Conservation (phyloP, 352 stramenopile species). For the Elongisporangium anandrum region DNA sequence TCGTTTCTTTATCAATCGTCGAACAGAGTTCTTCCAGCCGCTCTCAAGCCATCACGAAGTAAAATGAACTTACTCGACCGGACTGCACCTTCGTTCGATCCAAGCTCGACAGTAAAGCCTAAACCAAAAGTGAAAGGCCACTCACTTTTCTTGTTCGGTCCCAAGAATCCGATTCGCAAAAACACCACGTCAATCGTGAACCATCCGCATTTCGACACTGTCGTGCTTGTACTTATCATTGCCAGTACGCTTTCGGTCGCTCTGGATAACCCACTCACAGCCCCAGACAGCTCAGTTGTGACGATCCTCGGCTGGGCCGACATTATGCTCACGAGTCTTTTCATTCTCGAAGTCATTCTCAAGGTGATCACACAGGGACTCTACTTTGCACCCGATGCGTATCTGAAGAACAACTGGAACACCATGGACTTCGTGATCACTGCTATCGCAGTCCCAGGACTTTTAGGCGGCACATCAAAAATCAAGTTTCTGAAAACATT, state of each 20-base stretch:
- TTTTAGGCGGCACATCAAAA: constrained; percentile 12
- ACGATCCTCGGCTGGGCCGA: constrained; percentile 38
- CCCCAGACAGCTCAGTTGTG: constrained; percentile 25
- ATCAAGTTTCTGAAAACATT: constrained; percentile 46
- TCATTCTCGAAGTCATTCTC: constrained; percentile 70
- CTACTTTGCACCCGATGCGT: constrained; percentile 41
- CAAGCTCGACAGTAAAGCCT: background rate
- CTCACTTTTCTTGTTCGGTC: constrained; percentile 30
- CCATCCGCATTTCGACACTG: constrained; percentile 63
- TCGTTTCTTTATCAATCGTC: background rate
- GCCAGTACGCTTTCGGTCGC: constrained; percentile 58
- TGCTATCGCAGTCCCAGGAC: constrained; percentile 23
- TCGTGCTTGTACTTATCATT: constrained; percentile 64
- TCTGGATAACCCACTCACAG: constrained; percentile 65
- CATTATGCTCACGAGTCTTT: constrained; percentile 55
- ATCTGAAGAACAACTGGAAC: constrained; percentile 82
- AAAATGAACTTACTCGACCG: background rate
- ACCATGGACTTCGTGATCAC: constrained; percentile 84
- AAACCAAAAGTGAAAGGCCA: constrained; percentile 5
- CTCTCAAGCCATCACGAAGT: background rate
- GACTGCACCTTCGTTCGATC: background rate
- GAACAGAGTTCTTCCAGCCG: background rate
- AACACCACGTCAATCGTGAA: constrained; percentile 35
- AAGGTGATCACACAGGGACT: constrained; percentile 77
- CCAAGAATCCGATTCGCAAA: constrained; percentile 22